Percentiles rank a stretch among this genome's conserved stretches.
These are phyloP conservation scores for Petrea volubilis DNA, from an alignment of 257 asterid species.

Conservation along the genomic window DNA sequence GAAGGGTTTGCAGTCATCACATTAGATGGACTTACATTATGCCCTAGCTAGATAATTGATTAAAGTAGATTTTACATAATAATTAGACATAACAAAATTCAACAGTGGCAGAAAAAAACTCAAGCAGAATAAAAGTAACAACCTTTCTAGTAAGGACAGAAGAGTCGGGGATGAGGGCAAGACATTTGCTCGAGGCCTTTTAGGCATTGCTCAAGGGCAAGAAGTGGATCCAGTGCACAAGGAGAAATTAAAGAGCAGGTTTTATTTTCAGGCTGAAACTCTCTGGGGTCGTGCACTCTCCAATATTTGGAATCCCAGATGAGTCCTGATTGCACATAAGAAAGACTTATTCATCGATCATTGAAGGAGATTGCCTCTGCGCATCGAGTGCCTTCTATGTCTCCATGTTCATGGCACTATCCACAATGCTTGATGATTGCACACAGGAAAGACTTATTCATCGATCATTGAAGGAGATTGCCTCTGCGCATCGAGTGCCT, in stretches of 20 bases:
- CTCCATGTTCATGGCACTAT: constrained; percentile 96
- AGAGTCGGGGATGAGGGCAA: constrained; percentile 83
- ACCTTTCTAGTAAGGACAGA: constrained; percentile 88
- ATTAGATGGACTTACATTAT: constrained; percentile 62
- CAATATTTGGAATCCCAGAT: no score
- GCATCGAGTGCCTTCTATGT: constrained; percentile 89
- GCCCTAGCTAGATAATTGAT: neutral
- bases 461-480: constrained; percentile 52
- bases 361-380: constrained; percentile 57
- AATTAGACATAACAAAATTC: neutral
- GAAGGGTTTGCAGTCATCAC: constrained; percentile 70
- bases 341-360: no score
- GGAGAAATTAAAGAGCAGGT: constrained; percentile 87
- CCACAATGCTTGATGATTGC: constrained; percentile 91
- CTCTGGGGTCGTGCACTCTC: constrained; percentile 96
- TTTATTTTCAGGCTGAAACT: constrained; percentile 95
- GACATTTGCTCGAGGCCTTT: constrained; percentile 71
- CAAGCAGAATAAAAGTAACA: constrained; percentile 24
- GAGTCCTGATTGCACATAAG: constrained; percentile 40
- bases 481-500: constrained; percentile 81
- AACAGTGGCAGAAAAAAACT: constrained; percentile 10
- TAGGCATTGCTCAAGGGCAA: constrained; percentile 73
- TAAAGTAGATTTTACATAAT: constrained; percentile 11
- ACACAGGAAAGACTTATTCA: no score
- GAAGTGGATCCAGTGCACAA: constrained; percentile 81